Evolutionary conservation across 768 basidiomycete species (phyloP).

Genomic region (Imleria badia): DNA sequence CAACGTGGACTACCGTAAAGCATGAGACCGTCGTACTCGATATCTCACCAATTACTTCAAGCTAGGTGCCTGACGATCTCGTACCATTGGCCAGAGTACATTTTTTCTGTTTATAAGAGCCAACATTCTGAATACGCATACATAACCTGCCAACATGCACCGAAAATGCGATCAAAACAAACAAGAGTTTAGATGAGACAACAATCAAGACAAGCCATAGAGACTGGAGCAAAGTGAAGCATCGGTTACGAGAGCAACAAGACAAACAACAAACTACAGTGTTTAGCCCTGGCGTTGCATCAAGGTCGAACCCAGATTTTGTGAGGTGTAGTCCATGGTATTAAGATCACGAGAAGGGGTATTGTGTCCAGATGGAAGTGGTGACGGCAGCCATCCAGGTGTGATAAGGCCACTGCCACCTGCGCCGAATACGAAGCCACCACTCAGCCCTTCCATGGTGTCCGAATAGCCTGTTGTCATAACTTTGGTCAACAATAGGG

Average conservation of each 20-base stretch:
- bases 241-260: slow-evolving; percentile 4
- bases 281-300: slow-evolving; percentile 29
- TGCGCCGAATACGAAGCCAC: slow-evolving; percentile 83
- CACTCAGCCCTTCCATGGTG: slow-evolving; percentile 77
- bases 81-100: neutral
- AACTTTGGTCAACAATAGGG: slow-evolving; percentile 2
- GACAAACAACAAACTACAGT: neutral
- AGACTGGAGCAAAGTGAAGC: neutral
- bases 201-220: neutral
- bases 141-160: slow-evolving; percentile 10
- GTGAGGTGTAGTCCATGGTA: slow-evolving; percentile 27
- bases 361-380: slow-evolving; percentile 55
- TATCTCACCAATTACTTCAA: too few species aligned
- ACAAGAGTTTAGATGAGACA: neutral
- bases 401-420: slow-evolving; percentile 85
- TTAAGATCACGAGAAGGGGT: slow-evolving; percentile 35
- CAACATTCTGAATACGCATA: slow-evolving; percentile 11
- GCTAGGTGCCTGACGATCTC: neutral
- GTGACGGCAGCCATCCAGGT: slow-evolving; percentile 61
- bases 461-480: slow-evolving; percentile 64
- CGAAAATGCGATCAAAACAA: slow-evolving; percentile 15
- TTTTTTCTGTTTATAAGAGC: slow-evolving; percentile 6
- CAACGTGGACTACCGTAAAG: neutral
- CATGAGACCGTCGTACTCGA: too few species aligned
- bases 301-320: slow-evolving; percentile 24